Conservation (phyloP, 805 yeast genomes). For the Yarrowia osloensis region DNA sequence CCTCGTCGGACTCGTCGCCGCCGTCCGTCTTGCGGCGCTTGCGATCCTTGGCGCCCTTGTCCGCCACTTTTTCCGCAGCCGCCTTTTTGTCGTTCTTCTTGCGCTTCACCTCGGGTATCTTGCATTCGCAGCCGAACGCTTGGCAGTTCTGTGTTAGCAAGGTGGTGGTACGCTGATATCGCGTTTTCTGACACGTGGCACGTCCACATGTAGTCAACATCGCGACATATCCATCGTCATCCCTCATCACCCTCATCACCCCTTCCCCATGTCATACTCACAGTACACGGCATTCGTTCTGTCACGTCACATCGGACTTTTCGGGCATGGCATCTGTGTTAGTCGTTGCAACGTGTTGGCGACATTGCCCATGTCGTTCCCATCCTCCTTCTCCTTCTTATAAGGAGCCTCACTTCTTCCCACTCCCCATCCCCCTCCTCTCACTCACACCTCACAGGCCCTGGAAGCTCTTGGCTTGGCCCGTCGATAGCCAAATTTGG, state of each 20-base stretch:
- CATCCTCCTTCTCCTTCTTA: too few relatives aligned
- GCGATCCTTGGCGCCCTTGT: not conserved
- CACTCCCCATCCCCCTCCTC: not conserved
- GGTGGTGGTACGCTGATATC: too few relatives aligned
- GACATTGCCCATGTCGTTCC: not conserved
- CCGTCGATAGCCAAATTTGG: slow-evolving; percentile 37
- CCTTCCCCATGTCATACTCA: slow-evolving; percentile 33
- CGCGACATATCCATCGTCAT: too few relatives aligned
- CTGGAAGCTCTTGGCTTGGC: slow-evolving; percentile 39
- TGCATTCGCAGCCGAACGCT: slow-evolving; percentile 29
- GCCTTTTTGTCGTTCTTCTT: slow-evolving; percentile 26
- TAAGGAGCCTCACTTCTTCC: too few relatives aligned
- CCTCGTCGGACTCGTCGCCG: slow-evolving; percentile 21
- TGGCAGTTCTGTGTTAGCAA: slow-evolving; percentile 25
- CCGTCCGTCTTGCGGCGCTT: slow-evolving; percentile 23
- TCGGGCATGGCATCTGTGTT: slow-evolving; percentile 59
- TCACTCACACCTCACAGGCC: slow-evolving; percentile 39
- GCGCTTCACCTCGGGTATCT: slow-evolving; percentile 29
- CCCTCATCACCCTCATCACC: too few relatives aligned
- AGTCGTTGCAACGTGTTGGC: not conserved
- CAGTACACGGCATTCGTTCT: slow-evolving; percentile 58
- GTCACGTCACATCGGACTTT: slow-evolving; percentile 71
- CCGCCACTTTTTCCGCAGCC: slow-evolving; percentile 11
- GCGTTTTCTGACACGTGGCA: too few relatives aligned
- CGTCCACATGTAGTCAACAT: too few relatives aligned